These are phyloP conservation scores for Zygosaccharomyces pseudobailii DNA, from an alignment of 1,139 yeast species.

Conservation along the genomic window DNA sequence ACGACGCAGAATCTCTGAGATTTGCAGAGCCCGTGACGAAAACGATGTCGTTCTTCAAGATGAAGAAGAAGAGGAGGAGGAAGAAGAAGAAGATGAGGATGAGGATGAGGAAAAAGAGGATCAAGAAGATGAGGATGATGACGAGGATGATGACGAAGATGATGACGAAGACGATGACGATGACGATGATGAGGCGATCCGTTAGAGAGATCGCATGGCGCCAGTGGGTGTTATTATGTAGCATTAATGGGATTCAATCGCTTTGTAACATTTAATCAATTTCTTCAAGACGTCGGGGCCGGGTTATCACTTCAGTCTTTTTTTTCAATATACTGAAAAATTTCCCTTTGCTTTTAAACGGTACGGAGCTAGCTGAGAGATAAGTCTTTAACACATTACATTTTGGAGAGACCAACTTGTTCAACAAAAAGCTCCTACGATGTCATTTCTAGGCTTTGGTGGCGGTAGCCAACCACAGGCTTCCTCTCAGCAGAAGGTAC, in stretches of 20 bases:
- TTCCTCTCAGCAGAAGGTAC: conserved; percentile 67
- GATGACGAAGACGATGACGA: conserved; percentile 27
- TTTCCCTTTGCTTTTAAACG: not conserved
- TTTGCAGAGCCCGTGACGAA: conserved; percentile 26
- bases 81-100: conserved; percentile 30
- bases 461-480: conserved; percentile 58
- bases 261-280: not conserved
- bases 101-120: conserved; percentile 34
- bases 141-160: conserved; percentile 22
- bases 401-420: not conserved
- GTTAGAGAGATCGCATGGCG: not conserved
- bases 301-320: not conserved
- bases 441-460: conserved; percentile 87
- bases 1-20: conserved; percentile 43
- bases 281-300: not conserved
- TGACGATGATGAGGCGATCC: conserved; percentile 16
- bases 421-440: conserved; percentile 18
- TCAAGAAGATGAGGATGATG: conserved; percentile 33
- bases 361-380: not conserved
- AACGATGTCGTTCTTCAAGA: conserved; percentile 28
- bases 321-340: not conserved
- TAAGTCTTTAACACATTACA: not conserved
- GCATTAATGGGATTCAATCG: not conserved
- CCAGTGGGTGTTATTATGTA: not conserved
- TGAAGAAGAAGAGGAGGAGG: conserved; percentile 31